Percentiles rank a stretch among this genome's conserved stretches.
These are phyloP conservation scores for Fusarium sp. DNA, from an alignment of 2,329 filamentous ascomycete species.

Conservation along the genomic window DNA sequence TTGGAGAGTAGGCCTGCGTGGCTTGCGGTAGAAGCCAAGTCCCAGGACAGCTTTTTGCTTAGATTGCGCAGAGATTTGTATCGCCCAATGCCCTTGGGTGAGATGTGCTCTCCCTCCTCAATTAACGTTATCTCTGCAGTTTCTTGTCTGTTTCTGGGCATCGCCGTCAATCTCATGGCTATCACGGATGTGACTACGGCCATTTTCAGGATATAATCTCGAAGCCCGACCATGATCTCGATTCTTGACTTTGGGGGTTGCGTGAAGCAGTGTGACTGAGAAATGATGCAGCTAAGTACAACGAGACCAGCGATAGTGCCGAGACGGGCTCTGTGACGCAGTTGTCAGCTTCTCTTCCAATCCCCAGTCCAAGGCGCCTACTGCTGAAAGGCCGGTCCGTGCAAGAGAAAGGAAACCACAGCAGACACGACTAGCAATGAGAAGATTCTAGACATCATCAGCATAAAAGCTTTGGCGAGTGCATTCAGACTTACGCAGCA, in stretches of 20 bases:
- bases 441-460: slow-evolving; percentile 25
- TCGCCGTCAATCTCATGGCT: background rate
- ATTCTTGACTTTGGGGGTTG: background rate
- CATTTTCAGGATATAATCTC: slow-evolving; percentile 17
- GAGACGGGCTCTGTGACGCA: slow-evolving; percentile 28
- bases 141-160: background rate
- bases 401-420: slow-evolving; percentile 14
- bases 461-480: background rate
- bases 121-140: background rate
- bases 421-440: slow-evolving; percentile 26
- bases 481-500: slow-evolving; percentile 28
- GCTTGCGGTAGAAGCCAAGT: slow-evolving; percentile 3
- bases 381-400: slow-evolving; percentile 29
- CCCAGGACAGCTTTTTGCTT: slow-evolving; percentile 6
- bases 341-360: slow-evolving; percentile 26
- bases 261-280: background rate
- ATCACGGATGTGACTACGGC: slow-evolving; percentile 11
- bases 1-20: slow-evolving; percentile 3
- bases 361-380: slow-evolving; percentile 14
- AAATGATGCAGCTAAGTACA: slow-evolving; percentile 12
- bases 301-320: slow-evolving; percentile 9
- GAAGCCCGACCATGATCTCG: slow-evolving; percentile 19
- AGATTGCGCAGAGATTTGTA: background rate
- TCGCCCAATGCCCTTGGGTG: background rate
- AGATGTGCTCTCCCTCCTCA: slow-evolving; percentile 8